phyloP scores from a whole-genome alignment of 345 rosid species.

The Erodium maritimum region DNA sequence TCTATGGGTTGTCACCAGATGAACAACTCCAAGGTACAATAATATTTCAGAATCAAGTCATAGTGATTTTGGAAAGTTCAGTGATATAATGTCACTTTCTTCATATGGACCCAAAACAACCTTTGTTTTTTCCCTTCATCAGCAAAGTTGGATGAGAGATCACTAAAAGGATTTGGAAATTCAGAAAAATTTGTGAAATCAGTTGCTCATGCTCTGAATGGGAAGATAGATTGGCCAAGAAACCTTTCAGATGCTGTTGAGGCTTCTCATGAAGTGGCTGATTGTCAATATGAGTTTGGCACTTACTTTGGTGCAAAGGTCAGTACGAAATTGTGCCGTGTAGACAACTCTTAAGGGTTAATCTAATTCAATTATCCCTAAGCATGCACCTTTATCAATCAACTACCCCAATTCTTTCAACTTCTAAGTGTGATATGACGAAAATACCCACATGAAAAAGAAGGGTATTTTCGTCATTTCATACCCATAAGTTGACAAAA shows the following conservation, averaged over 20 bases:
- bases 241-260: slow-evolving; percentile 14
- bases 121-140: background rate
- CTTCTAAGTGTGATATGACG: too few relatives aligned
- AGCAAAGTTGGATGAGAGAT: slow-evolving; percentile 15
- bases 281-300: slow-evolving; percentile 32
- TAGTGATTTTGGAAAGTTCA: slow-evolving; percentile 4
- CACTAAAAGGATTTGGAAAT: slow-evolving; percentile 27
- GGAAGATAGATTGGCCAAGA: slow-evolving; percentile 7
- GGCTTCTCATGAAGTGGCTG: slow-evolving; percentile 33
- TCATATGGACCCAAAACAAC: background rate
- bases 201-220: slow-evolving; percentile 32
- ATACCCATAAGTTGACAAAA: too few relatives aligned
- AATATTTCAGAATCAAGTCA: slow-evolving; percentile 6
- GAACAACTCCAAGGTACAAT: slow-evolving; percentile 12
- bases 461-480: too few relatives aligned
- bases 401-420: too few relatives aligned
- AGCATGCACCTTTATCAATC: too few relatives aligned
- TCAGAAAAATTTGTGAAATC: slow-evolving; percentile 33
- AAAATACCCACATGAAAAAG: too few relatives aligned
- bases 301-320: slow-evolving; percentile 53
- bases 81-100: background rate
- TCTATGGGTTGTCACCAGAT: slow-evolving; percentile 35
- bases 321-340: too few relatives aligned
- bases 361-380: too few relatives aligned
- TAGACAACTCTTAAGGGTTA: too few relatives aligned